phyloP scores from a whole-genome alignment of 495 filamentous ascomycete species.

The Xylaria nigripes region DNA sequence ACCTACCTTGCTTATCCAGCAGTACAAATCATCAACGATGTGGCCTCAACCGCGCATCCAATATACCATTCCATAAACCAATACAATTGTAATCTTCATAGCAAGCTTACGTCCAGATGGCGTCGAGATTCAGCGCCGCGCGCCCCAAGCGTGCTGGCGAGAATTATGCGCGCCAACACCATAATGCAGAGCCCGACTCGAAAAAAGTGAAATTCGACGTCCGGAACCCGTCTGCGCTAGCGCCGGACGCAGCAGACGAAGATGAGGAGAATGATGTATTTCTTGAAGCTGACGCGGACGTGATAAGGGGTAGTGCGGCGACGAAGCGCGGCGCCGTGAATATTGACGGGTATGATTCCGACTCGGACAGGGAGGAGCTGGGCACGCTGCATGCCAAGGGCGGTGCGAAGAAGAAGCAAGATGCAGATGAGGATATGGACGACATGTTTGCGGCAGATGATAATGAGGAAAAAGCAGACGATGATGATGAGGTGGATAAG shows the following conservation, averaged over 20 bases:
- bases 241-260: conserved; percentile 57
- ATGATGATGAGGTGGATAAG: conserved; percentile 40
- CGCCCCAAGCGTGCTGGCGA: conserved; percentile 80
- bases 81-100: too few relatives aligned
- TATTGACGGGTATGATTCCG: conserved; percentile 91
- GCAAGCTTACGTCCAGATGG: conserved; percentile 38
- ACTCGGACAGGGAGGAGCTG: conserved; percentile 72
- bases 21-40: conserved; percentile 6
- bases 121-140: conserved; percentile 51
- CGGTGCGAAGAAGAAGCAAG: conserved; percentile 35
- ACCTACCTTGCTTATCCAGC: too few relatives aligned
- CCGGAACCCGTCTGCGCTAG: conserved; percentile 86
- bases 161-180: conserved; percentile 64
- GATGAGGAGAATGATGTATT: conserved; percentile 56
- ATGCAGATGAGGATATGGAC: conserved; percentile 61
- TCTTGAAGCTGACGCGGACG: conserved; percentile 60
- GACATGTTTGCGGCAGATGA: conserved; percentile 88
- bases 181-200: conserved; percentile 47
- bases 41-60: neutral
- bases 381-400: conserved; percentile 24
- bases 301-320: conserved; percentile 74
- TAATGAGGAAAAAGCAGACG: conserved; percentile 54
- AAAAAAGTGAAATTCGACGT: conserved; percentile 94
- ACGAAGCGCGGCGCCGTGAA: conserved; percentile 89
- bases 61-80: neutral